These are phyloP conservation scores for Stephanodiscus triporus DNA, from an alignment of 108 stramenopile genomes.

Conservation along the genomic window DNA sequence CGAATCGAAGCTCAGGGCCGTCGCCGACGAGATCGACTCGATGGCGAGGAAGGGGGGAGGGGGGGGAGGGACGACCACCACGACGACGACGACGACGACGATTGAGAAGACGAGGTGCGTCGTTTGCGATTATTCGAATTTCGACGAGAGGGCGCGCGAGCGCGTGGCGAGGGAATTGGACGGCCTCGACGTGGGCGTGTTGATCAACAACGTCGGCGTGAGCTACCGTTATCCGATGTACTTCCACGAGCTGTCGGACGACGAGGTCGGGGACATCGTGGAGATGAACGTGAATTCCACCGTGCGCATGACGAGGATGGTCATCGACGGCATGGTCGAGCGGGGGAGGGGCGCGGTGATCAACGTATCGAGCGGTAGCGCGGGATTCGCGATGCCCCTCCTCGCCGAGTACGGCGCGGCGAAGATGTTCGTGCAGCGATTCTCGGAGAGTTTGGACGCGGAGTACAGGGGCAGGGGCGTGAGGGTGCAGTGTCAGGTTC, in stretches of 20 bases:
- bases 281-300: conserved; percentile 97
- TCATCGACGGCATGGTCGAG: conserved; percentile 91
- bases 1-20: conserved; percentile 92
- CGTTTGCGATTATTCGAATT: conserved; percentile 95
- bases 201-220: conserved; percentile 99
- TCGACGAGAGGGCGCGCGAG: conserved; percentile 81
- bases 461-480: conserved; percentile 90
- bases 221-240: conserved; percentile 95
- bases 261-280: conserved; percentile 71
- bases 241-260: conserved; percentile 93
- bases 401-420: conserved; percentile 96
- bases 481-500: conserved; percentile 95
- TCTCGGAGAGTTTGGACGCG: conserved; percentile 91
- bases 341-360: conserved; percentile 92
- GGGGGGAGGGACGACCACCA: too few species aligned
- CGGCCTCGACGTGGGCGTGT: conserved; percentile 89
- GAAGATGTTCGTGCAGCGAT: conserved; percentile 95
- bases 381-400: conserved; percentile 91
- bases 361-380: conserved; percentile 95
- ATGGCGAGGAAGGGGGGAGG: neutral
- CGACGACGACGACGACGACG: conserved; percentile 67
- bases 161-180: conserved; percentile 69
- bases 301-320: conserved; percentile 95
- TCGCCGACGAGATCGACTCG: conserved; percentile 85
- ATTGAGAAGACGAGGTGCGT: conserved; percentile 83